Base-by-base conservation (phyloP, 129 eudicot genomes). In the Solidago caesia region DNA sequence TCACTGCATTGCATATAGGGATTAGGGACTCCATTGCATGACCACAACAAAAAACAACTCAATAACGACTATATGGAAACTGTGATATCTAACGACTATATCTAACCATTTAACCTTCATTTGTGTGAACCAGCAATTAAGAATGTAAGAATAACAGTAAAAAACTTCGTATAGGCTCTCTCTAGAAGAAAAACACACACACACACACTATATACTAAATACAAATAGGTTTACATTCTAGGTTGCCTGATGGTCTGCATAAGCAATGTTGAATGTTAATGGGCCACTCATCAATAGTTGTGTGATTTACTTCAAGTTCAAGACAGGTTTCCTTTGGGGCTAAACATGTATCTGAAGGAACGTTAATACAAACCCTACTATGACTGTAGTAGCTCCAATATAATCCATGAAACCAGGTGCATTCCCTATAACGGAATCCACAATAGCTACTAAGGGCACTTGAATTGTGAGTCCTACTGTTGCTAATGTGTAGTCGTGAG, bases 401-500 rank as follows among this genome's bases (percentile, higher is more conserved):
- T 87, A 91, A 69, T 94, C 93, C 84, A 81, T 73, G 13, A 75
- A 64, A 63, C 67, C 70, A 1, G 96, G 97, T 49, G 93, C 90
- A 82, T 88, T 87, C 47, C 99, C 96, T 8, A 45, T 91, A 43
- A 94, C 48, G 15, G 93, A 73, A 79, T 91, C 97, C 74, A 91
- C 97, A 68, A 94, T 62, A 4, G 97, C 96, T 1, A 97, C 99
- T 56, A 94, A 82, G 4, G 97, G 96, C 11, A 94, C 93, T 77
- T 94, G 99, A 82, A 94, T 91, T 1, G 97, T 82, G 29, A 94
- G 97, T 71, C 99, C 99, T 21, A 97, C 97, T 58, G 99, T 94
- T 44, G 99, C 99, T 49, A 94, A 97, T 9, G 99, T 94, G 97
- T 88, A 11, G 91, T 83, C 7, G 99, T 94, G 9, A 94, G 90